Conservation (phyloP, 768 basidiomycete species). For the Mycena pura region DNA sequence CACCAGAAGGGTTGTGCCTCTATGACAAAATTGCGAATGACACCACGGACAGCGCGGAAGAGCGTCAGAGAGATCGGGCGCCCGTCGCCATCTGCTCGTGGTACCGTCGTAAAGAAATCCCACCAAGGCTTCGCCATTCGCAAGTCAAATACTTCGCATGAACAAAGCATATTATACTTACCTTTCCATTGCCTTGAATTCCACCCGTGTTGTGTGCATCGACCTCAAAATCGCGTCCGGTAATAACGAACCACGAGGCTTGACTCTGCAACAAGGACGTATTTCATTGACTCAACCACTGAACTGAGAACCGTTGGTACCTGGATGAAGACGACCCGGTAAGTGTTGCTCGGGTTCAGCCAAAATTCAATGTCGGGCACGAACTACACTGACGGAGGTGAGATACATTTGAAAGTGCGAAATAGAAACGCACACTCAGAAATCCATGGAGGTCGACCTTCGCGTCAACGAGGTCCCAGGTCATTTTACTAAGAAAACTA, state of each 20-base stretch:
- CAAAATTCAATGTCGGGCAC: slow-evolving; percentile 59
- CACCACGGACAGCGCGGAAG: slow-evolving; percentile 48
- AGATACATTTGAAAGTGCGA: no score
- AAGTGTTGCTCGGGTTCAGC: slow-evolving; percentile 60
- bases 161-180: slow-evolving; percentile 13
- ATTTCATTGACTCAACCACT: no score
- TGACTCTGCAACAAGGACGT: slow-evolving; percentile 56
- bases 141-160: no score
- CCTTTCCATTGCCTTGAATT: slow-evolving; percentile 65
- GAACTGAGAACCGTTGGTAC: slow-evolving; percentile 37
- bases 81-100: slow-evolving; percentile 60
- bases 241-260: slow-evolving; percentile 69
- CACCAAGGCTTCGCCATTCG: slow-evolving; percentile 52
- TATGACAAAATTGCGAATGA: slow-evolving; percentile 55
- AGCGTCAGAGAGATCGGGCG: slow-evolving; percentile 62
- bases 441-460: slow-evolving; percentile 34
- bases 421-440: slow-evolving; percentile 36
- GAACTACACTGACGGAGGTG: slow-evolving; percentile 54
- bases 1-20: slow-evolving; percentile 66
- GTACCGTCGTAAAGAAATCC: slow-evolving; percentile 55
- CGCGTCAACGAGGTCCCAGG: slow-evolving; percentile 41
- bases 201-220: slow-evolving; percentile 62
- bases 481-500: slow-evolving; percentile 52
- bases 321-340: slow-evolving; percentile 66
- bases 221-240: slow-evolving; percentile 59